These are phyloP conservation scores for Triticum monococcum DNA, from an alignment of 176 grass and related monocot genomes.

Conservation along the genomic window DNA sequence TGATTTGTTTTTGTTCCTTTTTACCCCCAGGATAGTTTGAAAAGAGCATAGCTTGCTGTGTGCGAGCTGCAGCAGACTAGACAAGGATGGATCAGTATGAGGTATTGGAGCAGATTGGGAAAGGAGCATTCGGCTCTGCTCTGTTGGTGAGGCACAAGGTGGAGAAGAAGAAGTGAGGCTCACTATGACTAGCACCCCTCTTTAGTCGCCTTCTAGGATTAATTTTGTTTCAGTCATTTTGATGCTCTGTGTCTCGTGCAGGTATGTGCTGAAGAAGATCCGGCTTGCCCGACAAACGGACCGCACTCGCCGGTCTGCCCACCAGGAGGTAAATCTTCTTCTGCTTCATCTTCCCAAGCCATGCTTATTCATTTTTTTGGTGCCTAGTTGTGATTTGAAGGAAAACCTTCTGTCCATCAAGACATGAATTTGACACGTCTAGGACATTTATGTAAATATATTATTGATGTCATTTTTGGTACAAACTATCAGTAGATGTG, in stretches of 20 bases:
- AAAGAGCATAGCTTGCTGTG: constrained; percentile 1
- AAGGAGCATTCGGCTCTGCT: constrained; percentile 93
- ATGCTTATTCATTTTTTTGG: background rate
- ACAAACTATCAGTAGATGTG: constrained; percentile 1
- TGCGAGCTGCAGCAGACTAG: constrained; percentile 9
- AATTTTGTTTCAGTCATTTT: constrained; percentile 16
- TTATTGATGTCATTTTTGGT: constrained; percentile 1
- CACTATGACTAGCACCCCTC: background rate
- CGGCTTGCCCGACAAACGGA: constrained; percentile 82
- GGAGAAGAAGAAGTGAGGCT: constrained; percentile 91
- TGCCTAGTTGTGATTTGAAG: background rate
- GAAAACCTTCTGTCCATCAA: background rate
- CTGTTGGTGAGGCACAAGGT: constrained; percentile 89
- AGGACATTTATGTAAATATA: too few relatives aligned
- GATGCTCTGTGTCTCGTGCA: constrained; percentile 20
- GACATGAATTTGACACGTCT: too few relatives aligned
- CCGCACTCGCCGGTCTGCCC: constrained; percentile 79
- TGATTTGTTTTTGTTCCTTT: constrained; percentile 10
- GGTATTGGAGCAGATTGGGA: constrained; percentile 97
- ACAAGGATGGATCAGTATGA: constrained; percentile 88
- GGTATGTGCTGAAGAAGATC: constrained; percentile 98
- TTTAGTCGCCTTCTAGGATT: background rate
- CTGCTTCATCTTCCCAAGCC: constrained; percentile 17
- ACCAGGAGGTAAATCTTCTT: constrained; percentile 71
- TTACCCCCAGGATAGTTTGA: constrained; percentile 15